A percentile compares a stretch with the other conserved stretches of the same genome.
phyloP scores from a whole-genome alignment of 2,329 filamentous ascomycete species.

The Ascochyta pisi region DNA sequence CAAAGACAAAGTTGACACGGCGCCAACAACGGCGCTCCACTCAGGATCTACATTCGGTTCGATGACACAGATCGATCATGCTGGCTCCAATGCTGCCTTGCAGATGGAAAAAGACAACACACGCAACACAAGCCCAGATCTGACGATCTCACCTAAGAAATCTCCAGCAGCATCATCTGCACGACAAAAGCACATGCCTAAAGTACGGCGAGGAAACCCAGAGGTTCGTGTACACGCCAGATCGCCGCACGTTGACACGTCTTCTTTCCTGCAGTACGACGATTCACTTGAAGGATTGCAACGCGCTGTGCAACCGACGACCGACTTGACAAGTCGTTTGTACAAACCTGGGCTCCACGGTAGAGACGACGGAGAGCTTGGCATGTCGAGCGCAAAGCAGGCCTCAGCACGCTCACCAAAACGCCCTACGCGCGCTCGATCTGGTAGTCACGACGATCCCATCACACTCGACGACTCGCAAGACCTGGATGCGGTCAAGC shows the following conservation, averaged over 20 bases:
- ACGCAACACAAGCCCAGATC: not conserved
- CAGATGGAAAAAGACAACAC: not conserved
- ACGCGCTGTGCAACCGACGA: not conserved
- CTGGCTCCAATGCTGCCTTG: not conserved
- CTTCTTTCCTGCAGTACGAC: not conserved
- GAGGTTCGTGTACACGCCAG: slow-evolving; percentile 6
- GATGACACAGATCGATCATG: not conserved
- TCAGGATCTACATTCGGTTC: not conserved
- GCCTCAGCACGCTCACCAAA: not conserved
- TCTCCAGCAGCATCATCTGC: not conserved
- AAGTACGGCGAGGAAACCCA: not conserved
- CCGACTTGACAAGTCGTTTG: not conserved
- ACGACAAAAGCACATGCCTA: not conserved
- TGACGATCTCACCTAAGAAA: not conserved
- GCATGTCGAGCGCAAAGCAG: not conserved
- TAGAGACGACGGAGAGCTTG: not conserved
- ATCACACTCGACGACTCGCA: slow-evolving; percentile 14
- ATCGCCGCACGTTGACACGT: not conserved
- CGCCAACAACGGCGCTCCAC: not conserved
- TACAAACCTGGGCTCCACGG: not conserved
- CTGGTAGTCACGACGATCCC: slow-evolving; percentile 10
- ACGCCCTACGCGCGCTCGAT: not conserved
- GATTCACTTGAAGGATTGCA: not conserved
- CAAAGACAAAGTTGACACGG: not conserved
- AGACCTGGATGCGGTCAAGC: not conserved